Percentiles rank a stretch among this genome's conserved stretches.
These are phyloP conservation scores for Zoysia japonica DNA, from an alignment of 176 grass and related monocot species.

Conservation along the genomic window DNA sequence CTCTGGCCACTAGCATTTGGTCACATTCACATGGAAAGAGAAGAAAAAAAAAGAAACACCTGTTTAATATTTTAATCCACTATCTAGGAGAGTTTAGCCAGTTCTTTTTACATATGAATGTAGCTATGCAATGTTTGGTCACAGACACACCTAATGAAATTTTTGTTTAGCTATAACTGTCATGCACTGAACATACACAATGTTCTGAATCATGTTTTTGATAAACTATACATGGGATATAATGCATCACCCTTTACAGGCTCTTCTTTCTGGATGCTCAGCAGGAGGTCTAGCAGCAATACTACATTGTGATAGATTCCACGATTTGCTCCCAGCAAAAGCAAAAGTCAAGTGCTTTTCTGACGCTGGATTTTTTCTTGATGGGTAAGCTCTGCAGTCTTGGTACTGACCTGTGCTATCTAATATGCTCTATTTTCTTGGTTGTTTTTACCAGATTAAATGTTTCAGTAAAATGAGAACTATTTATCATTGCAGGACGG, in stretches of 20 bases:
- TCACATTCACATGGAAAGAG: background rate
- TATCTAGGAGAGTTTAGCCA: background rate
- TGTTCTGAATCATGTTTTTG: background rate
- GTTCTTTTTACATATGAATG: background rate
- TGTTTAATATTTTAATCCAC: background rate
- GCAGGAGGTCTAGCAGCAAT: slow-evolving; percentile 85
- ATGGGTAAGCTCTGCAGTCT: slow-evolving; percentile 56
- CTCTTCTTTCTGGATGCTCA: slow-evolving; percentile 89
- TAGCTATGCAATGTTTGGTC: background rate
- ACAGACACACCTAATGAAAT: background rate
- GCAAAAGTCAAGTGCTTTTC: slow-evolving; percentile 84
- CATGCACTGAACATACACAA: slow-evolving; percentile 15
- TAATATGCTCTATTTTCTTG: slow-evolving; percentile 10
- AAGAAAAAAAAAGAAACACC: background rate
- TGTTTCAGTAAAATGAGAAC: background rate
- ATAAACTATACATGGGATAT: background rate
- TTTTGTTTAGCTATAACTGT: background rate
- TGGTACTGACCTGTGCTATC: background rate
- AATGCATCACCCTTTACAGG: slow-evolving; percentile 43
- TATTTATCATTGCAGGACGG: slow-evolving; percentile 51
- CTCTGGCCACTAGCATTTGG: background rate
- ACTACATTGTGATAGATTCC: slow-evolving; percentile 82
- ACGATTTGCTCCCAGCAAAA: slow-evolving; percentile 52
- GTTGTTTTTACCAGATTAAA: background rate
- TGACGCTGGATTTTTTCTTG: slow-evolving; percentile 87